Evolutionary conservation across 768 basidiomycete genomes (phyloP), one percentile per base, ranked within the genome.

Genomic region (Mycena capillaripes): DNA sequence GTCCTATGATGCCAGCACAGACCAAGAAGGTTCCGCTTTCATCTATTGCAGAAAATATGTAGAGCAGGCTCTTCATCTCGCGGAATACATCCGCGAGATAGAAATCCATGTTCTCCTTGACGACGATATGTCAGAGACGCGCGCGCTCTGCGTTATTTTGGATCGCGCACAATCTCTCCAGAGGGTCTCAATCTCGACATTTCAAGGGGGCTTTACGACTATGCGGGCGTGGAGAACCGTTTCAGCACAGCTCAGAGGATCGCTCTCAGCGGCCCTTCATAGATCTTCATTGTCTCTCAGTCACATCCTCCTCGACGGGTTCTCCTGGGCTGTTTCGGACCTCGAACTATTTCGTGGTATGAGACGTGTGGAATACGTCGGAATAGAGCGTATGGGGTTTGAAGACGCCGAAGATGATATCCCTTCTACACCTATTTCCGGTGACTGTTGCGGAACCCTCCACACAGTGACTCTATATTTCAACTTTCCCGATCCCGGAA

Each of bases 271-370:
- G 10, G 48, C 32, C 36, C 38, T 70, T 25, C 27, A 34, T 12
- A 50, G 63, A 52, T 70, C 63, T 8, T 59, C 30, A 19, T 25
- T 23, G 3, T 58, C 69, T 30, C 52, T 64, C 62, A 70, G 56
- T 9, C 69, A 70, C 63, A 17, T 70, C 27, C 27, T 70, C 17
- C 19, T 65, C 9, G 30, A 70, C n/a, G 69, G 69, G 4, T 70
- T 65, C 27, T 59, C 38, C 14, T 34, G 59, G 17, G 25, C 44
- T 30, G 30, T 52, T 36, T 58, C 63, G 14, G 62, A 70, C 55
- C 14, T 65, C 46, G n/a, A 59, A 5, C 11, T 65, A 32, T 64
- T 70, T n/a, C 62, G 48, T 32, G 69, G 69, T 2, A 50, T 64
- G 57, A 70, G 27, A 9, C n/a, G 42, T 5, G n/a, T 36, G 16